Conservation (phyloP, 2,329 filamentous ascomycete species). For the Trichoderma atroviride region DNA sequence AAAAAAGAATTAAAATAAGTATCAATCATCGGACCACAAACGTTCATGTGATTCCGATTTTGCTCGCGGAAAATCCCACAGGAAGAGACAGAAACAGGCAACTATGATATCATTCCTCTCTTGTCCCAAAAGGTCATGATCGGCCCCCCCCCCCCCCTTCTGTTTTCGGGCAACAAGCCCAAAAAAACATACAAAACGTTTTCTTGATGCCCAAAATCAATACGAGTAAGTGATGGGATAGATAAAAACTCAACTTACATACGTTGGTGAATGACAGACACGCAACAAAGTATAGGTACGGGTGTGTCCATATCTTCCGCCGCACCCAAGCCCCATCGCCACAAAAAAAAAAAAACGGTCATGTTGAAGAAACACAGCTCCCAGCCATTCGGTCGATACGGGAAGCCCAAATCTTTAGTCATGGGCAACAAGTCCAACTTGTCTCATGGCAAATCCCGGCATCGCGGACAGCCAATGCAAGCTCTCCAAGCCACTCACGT, state of each 20-base stretch:
- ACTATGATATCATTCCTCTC: no score
- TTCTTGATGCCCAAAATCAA: not conserved
- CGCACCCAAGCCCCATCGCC: not conserved
- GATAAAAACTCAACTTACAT: no score
- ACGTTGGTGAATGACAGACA: not conserved
- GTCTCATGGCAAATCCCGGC: not conserved
- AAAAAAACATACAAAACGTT: not conserved
- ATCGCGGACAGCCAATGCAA: not conserved
- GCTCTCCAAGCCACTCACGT: conserved; percentile 23
- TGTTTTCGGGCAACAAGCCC: no score
- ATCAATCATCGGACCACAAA: no score
- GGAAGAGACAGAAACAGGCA: no score
- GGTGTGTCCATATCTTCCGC: not conserved
- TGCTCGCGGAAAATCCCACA: no score
- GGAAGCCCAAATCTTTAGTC: not conserved
- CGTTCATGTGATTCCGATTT: no score
- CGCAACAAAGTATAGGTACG: no score
- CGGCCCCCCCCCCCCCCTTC: no score
- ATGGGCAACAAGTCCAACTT: not conserved
- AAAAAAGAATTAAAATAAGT: no score
- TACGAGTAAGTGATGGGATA: no score
- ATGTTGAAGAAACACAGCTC: not conserved
- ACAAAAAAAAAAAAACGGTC: not conserved
- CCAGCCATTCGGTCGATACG: not conserved
- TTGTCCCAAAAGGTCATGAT: no score